Percentiles rank a stretch among this genome's conserved stretches.
Evolutionary conservation across 192 early-diverging fungal species (phyloP).

Genomic region (Geranomyces michiganensis): DNA sequence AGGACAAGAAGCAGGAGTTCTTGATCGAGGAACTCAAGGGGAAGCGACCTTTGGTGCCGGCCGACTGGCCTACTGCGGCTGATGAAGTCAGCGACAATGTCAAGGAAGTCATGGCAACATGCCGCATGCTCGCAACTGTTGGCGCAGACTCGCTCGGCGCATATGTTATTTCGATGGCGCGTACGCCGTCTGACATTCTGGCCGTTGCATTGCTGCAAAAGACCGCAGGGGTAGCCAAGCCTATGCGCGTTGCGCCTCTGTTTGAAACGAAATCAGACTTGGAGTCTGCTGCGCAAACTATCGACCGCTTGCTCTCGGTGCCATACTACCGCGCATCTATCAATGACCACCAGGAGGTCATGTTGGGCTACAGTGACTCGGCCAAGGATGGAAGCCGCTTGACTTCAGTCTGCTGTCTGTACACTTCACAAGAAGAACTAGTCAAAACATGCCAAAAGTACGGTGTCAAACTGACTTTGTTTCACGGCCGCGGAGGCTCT

Average conservation of each 20-base stretch:
- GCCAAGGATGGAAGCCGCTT: constrained; percentile 42
- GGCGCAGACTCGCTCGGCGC: constrained; percentile 36
- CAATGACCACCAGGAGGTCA: constrained; percentile 39
- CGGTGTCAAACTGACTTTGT: constrained; percentile 32
- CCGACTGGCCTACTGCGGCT: constrained; percentile 25
- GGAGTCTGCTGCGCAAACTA: constrained; percentile 33
- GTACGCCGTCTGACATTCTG: constrained; percentile 35
- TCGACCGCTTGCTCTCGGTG: constrained; percentile 36
- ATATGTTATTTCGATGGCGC: constrained; percentile 45
- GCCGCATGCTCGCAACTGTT: constrained; percentile 34
- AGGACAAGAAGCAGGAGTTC: constrained; percentile 38
- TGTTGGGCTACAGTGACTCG: constrained; percentile 45
- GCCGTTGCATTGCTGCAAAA: constrained; percentile 40
- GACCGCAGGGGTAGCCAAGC: constrained; percentile 22
- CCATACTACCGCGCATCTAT: constrained; percentile 30
- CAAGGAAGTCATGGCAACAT: constrained; percentile 38
- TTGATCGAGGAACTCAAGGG: constrained; percentile 37
- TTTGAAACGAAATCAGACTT: constrained; percentile 46
- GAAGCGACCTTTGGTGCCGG: constrained; percentile 34
- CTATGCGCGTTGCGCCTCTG: constrained; percentile 37
- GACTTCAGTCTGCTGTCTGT: constrained; percentile 39
- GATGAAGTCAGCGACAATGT: constrained; percentile 24
- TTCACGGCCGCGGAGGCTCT: constrained; percentile 44
- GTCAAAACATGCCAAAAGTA: constrained; percentile 31
- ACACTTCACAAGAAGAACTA: constrained; percentile 31